These are phyloP conservation scores for Sporothrix schenckii DNA, from an alignment of 2,329 filamentous ascomycete genomes.

Conservation along the genomic window DNA sequence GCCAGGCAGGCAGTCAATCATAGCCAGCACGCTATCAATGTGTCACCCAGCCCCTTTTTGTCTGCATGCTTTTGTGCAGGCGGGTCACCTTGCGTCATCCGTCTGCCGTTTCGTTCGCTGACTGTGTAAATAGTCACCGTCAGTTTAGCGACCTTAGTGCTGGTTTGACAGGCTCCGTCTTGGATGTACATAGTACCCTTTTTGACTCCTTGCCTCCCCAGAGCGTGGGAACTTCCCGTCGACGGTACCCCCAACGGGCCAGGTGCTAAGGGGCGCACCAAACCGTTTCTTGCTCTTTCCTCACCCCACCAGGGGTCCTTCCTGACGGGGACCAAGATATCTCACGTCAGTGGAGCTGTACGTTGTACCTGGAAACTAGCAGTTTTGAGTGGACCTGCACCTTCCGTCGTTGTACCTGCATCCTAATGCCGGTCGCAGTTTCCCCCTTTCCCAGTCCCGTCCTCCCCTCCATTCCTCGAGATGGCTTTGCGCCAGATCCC, in stretches of 20 bases:
- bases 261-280: slow-evolving; percentile 12
- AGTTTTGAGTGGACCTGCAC: slow-evolving; percentile 8
- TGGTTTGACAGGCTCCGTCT: background rate
- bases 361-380: slow-evolving; percentile 8
- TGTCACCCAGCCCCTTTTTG: background rate
- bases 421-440: slow-evolving; percentile 1
- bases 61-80: background rate
- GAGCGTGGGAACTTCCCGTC: slow-evolving; percentile 24
- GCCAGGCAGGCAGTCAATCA: background rate
- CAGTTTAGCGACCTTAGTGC: slow-evolving; percentile 7
- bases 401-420: slow-evolving; percentile 26
- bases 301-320: background rate
- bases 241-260: slow-evolving; percentile 14
- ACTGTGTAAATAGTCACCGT: slow-evolving; percentile 14
- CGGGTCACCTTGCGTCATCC: slow-evolving; percentile 1
- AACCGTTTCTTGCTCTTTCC: slow-evolving; percentile 8
- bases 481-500: slow-evolving; percentile 27
- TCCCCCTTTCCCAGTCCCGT: slow-evolving; percentile 24
- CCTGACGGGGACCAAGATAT: slow-evolving; percentile 13
- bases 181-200: background rate
- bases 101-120: background rate
- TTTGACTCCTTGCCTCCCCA: slow-evolving; percentile 3
- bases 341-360: slow-evolving; percentile 11
- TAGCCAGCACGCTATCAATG: background rate
- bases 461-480: slow-evolving; percentile 28